These are phyloP conservation scores for Blepharisma stoltei DNA, from an alignment of 73 alveolate species.

Conservation along the genomic window DNA sequence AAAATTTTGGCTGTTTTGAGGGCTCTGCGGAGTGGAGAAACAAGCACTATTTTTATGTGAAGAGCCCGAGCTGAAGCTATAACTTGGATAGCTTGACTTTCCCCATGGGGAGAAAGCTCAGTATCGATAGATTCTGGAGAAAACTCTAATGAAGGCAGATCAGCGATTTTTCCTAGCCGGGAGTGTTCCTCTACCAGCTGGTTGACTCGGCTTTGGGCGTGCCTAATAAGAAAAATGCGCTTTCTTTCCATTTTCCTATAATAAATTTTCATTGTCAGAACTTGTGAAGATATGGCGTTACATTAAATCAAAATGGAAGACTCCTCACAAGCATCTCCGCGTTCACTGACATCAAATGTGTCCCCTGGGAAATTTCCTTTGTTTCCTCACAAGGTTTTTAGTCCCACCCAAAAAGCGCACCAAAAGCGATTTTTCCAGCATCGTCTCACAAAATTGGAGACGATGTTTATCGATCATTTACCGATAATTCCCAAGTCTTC, in stretches of 20 bases:
- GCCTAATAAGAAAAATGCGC: not conserved
- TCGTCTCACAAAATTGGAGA: too few relatives aligned
- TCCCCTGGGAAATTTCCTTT: too few relatives aligned
- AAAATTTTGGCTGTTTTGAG: slow-evolving; percentile 3
- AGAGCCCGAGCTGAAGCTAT: slow-evolving; percentile 10
- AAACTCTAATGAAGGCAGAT: not conserved
- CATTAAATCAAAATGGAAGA: too few relatives aligned
- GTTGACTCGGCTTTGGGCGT: slow-evolving; percentile 10
- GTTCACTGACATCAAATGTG: too few relatives aligned
- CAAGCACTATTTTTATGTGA: not conserved
- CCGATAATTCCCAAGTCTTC: too few relatives aligned
- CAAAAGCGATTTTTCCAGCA: too few relatives aligned
- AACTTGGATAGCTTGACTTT: slow-evolving; percentile 21
- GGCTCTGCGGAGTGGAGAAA: slow-evolving; percentile 24
- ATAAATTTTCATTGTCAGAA: too few relatives aligned
- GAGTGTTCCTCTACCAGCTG: not conserved
- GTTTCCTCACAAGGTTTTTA: too few relatives aligned
- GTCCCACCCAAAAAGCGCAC: too few relatives aligned
- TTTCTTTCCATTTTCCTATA: not conserved
- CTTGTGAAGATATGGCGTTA: too few relatives aligned
- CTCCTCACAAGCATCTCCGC: too few relatives aligned
- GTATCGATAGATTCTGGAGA: not conserved
- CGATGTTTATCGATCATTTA: too few relatives aligned
- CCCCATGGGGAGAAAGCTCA: slow-evolving; percentile 19
- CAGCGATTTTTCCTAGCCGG: not conserved